Base-by-base conservation (phyloP, 345 rosid genomes). In the Citrus maxima region DNA sequence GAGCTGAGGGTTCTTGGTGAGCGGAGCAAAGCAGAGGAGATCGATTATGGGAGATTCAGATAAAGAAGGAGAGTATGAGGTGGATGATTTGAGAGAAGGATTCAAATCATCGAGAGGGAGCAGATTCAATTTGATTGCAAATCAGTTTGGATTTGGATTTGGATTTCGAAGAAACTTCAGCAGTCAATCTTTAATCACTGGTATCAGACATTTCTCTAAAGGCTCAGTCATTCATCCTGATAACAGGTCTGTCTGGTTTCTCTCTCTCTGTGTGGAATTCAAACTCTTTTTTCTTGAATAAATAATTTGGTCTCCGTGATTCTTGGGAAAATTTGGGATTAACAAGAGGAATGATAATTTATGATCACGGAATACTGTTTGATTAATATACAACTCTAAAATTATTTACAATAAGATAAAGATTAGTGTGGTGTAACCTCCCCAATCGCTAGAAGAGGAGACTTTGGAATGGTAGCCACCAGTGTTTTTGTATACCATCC, bases 191-290 rank as follows among this genome's bases (percentile, higher is more conserved):
- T 49, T 81, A 10, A 49, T 92, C 70, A 59, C 82, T 73, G 95
- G 97, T 18, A 60, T 95, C 85, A 88, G 74, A 80, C 87, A 84
- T 78, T 78, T 90, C 82, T 87, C 87, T 73, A 81, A 70, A 74
- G 93, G 95, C 27, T 79, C 82, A 76, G 74, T 85, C 72, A 86
- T 93, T 78, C 91, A 86, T 83, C 98, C 98, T 2, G 97, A 95
- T 22, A 92, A 91, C 89, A 91, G 93, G 98, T 95, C 51, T 42
- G 19, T 59, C n/a, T 32, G 12, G 1, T 55, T 10, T 40, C 72
- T 56, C n/a, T 67, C 27, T 59, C 28, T n/a, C 3, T 19, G 12
- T 34, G 37, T 35, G 3, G n/a, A 56, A 22, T 21, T 22, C n/a
- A 56, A 22, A 56, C 10, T 35, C 7, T 22, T 32, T 77, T 16